Conservation (phyloP, 345 rosid species). For the Citrus reticulata region DNA sequence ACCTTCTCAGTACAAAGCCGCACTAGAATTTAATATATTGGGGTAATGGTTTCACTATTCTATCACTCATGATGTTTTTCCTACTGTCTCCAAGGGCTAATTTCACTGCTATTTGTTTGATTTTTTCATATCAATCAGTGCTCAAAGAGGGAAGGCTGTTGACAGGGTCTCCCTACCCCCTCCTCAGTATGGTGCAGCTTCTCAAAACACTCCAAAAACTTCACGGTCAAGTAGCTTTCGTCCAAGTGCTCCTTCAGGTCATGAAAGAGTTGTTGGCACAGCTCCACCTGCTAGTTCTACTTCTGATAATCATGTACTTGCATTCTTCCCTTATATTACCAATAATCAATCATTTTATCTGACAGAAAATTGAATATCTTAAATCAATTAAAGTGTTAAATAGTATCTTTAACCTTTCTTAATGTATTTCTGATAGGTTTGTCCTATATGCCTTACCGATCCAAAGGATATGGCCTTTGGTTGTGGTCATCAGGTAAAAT, state of each 20-base stretch:
- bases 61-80: not conserved
- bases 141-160: conserved; percentile 36
- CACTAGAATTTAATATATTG: conserved; percentile 70
- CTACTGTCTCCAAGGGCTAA: not conserved
- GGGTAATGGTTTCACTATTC: conserved; percentile 45
- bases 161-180: conserved; percentile 59
- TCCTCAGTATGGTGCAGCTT: conserved; percentile 36
- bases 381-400: not conserved
- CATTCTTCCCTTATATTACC: not conserved
- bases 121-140: conserved; percentile 16
- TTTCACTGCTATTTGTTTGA: not conserved
- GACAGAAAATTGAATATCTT: not conserved
- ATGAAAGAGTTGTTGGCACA: conserved; percentile 10
- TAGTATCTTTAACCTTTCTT: not conserved
- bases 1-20: conserved; percentile 92
- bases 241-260: conserved; percentile 44
- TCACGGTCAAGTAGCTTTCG: conserved; percentile 34
- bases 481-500: conserved; percentile 75
- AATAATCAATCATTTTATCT: not conserved
- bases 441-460: conserved; percentile 61
- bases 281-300: conserved; percentile 39
- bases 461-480: conserved; percentile 74
- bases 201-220: conserved; percentile 29
- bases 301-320: conserved; percentile 42
- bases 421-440: conserved; percentile 33